A percentile compares a stretch with the other conserved stretches of the same genome.
Evolutionary conservation across 1,139 yeast genomes (phyloP).

Genomic region (Diutina rugosa): DNA sequence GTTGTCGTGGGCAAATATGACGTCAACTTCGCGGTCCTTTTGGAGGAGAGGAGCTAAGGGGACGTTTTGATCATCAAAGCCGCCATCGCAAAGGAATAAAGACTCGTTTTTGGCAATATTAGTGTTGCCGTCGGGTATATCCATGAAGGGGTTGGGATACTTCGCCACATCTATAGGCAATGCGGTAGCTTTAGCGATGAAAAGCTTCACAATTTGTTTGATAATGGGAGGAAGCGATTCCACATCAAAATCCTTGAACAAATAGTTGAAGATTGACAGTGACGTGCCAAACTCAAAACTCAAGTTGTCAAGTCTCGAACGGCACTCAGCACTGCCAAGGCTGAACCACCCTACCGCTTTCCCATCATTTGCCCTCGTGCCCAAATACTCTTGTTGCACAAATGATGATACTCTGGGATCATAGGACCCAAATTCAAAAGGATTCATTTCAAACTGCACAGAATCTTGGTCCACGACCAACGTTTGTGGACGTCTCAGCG

Average conservation of each 20-base stretch:
- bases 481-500: constrained; percentile 26
- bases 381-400: constrained; percentile 38
- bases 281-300: constrained; percentile 67
- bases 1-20: constrained; percentile 73
- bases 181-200: constrained; percentile 15
- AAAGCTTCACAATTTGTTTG: constrained; percentile 22
- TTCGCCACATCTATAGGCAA: background rate
- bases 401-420: constrained; percentile 40
- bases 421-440: constrained; percentile 65
- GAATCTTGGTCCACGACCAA: constrained; percentile 19
- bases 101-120: constrained; percentile 18
- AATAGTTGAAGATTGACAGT: constrained; percentile 54
- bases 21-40: constrained; percentile 56
- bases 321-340: constrained; percentile 21
- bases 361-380: constrained; percentile 18
- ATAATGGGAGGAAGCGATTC: constrained; percentile 29
- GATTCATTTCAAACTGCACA: constrained; percentile 45
- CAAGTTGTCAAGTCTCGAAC: constrained; percentile 52
- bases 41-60: constrained; percentile 72
- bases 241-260: constrained; percentile 33
- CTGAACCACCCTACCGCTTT: background rate
- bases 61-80: constrained; percentile 69
- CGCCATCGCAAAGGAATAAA: constrained; percentile 75
- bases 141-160: constrained; percentile 37
- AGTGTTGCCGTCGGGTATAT: constrained; percentile 24